These are phyloP conservation scores for Bacterosira constricta DNA, from an alignment of 108 stramenopile species.

Conservation along the genomic window DNA sequence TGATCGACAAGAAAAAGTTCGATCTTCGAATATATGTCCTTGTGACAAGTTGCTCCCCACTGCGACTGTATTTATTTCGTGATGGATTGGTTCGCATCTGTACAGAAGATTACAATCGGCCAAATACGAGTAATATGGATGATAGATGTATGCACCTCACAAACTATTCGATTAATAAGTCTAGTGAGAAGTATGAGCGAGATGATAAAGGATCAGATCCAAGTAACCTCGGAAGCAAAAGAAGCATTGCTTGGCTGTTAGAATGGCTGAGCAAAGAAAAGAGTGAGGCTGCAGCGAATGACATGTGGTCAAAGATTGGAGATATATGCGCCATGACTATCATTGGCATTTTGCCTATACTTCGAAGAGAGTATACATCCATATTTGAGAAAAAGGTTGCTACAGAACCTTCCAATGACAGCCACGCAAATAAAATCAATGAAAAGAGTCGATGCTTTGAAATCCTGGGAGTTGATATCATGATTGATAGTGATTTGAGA, in stretches of 20 bases:
- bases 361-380: slow-evolving; percentile 60
- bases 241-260: slow-evolving; percentile 75
- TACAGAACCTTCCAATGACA: neutral
- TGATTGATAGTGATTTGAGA: slow-evolving; percentile 78
- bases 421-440: too few species aligned
- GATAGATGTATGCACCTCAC: slow-evolving; percentile 88
- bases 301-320: slow-evolving; percentile 69
- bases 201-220: slow-evolving; percentile 21
- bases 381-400: slow-evolving; percentile 28
- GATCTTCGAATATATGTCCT: slow-evolving; percentile 86
- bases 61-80: slow-evolving; percentile 75
- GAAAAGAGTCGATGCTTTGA: slow-evolving; percentile 65
- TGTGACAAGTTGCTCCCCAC: slow-evolving; percentile 70
- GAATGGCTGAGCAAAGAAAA: slow-evolving; percentile 53
- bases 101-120: slow-evolving; percentile 72
- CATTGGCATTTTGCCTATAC: slow-evolving; percentile 65
- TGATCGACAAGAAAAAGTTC: slow-evolving; percentile 88
- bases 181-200: slow-evolving; percentile 38
- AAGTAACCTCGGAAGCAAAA: slow-evolving; percentile 60
- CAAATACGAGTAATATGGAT: slow-evolving; percentile 62
- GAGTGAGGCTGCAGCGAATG: slow-evolving; percentile 45
- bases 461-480: slow-evolving; percentile 85
- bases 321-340: slow-evolving; percentile 72
- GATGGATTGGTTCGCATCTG: slow-evolving; percentile 75
- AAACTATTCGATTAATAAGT: slow-evolving; percentile 84